Base-by-base conservation (phyloP, 1,139 yeast species). In the Suhomyces wounanorum region DNA sequence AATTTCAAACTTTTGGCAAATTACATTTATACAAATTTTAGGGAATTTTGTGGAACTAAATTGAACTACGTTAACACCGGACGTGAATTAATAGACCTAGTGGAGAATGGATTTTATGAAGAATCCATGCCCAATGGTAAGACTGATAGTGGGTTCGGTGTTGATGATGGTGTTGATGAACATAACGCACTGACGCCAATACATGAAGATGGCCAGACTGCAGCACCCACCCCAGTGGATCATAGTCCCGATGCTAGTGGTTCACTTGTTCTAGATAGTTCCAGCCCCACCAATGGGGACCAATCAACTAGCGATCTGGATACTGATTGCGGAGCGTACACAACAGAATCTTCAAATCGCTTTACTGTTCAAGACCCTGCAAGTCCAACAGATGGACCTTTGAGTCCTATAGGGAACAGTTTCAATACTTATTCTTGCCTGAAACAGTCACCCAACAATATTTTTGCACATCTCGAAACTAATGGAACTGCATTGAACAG, bases 1-100 rank as follows among this genome's bases (percentile, higher is more conserved):
- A 81, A 80, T 55, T 82, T 72, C 62, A 73, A 73, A 50, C 53
- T 73, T 10, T 59, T 87, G 50, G 81, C 82, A 6, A 72, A 65
- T 36, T 78, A 84, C 61, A 66, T 87, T 40, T 77, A 77, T 49
- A 68, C 72, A 1, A 70, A 73, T 31, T 81, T 76, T 58, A 67
- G 68, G 21, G 64, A 64, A 1, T 63, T 73, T 43, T 69, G 85
- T 47, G 58, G 61, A 18, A 58, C 63, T 23, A 61, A 65, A 35
- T 57, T 73, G 18, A 46, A 50, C 16, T 68, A 69, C 53, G 75
- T 69, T 5, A 59, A 59, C 18, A 69, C 75, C 0, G 80, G 70
- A 45, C 60, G 50, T 44, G 73, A 56, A 58, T 72, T 64, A 55
- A 64, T 63, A 55, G 70, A 60, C 50, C 62, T 59, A 52, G 71